Percentiles rank a stretch among this genome's conserved stretches.
Evolutionary conservation across 208 protist genomes (phyloP).

Genomic region (Zelonia costaricensis): DNA sequence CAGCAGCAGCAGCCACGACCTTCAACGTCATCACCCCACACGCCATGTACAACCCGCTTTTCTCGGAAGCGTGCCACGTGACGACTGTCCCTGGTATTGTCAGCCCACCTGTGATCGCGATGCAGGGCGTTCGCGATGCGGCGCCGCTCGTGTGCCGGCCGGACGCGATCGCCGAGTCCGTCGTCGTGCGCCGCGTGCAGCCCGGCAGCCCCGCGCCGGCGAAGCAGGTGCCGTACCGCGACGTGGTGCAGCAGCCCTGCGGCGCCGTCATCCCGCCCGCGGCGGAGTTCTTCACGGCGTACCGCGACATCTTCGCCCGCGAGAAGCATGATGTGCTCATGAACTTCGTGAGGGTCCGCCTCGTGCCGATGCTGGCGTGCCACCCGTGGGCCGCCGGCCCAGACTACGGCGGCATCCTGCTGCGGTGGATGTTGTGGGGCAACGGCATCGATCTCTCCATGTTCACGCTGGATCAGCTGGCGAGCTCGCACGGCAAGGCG

Average conservation of each 20-base stretch:
- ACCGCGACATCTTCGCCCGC: slow-evolving; percentile 71
- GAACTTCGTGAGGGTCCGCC: slow-evolving; percentile 56
- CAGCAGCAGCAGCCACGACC: neutral
- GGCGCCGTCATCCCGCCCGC: slow-evolving; percentile 16
- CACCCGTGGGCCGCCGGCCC: slow-evolving; percentile 52
- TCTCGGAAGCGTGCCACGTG: slow-evolving; percentile 37
- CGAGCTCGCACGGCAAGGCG: slow-evolving; percentile 18
- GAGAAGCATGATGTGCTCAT: slow-evolving; percentile 75
- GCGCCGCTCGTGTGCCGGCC: slow-evolving; percentile 18
- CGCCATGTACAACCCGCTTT: slow-evolving; percentile 51
- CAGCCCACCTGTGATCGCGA: slow-evolving; percentile 25
- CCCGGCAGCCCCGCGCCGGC: neutral
- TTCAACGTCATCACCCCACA: slow-evolving; percentile 69
- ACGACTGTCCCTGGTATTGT: slow-evolving; percentile 26
- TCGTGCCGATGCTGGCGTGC: slow-evolving; percentile 82
- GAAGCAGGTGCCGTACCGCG: slow-evolving; percentile 23
- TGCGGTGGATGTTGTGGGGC: slow-evolving; percentile 88
- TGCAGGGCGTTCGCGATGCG: slow-evolving; percentile 25
- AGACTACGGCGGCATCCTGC: slow-evolving; percentile 52
- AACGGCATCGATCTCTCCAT: slow-evolving; percentile 88
- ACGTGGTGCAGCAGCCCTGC: slow-evolving; percentile 23
- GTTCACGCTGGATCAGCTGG: slow-evolving; percentile 85
- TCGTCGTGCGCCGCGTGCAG: slow-evolving; percentile 26
- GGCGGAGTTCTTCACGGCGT: slow-evolving; percentile 46
- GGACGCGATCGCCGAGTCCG: slow-evolving; percentile 20